Evolutionary conservation across 805 yeast species (phyloP).

Genomic region (Zygotorulaspora danielsina): DNA sequence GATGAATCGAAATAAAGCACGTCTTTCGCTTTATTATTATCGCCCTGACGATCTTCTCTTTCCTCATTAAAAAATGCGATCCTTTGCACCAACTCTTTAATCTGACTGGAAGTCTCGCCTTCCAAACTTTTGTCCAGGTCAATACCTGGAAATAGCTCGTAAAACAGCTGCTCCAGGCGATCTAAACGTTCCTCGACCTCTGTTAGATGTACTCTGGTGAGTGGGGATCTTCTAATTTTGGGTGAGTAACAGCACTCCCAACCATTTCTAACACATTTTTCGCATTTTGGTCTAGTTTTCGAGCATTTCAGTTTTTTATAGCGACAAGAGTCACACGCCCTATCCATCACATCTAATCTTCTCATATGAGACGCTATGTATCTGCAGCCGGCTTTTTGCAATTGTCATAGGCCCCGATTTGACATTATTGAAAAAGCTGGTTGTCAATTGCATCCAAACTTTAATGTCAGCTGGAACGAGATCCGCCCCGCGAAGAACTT

Average conservation of each 20-base stretch:
- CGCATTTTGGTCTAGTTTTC: slow-evolving; percentile 70
- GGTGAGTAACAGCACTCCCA: slow-evolving; percentile 82
- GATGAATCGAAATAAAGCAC: slow-evolving; percentile 5
- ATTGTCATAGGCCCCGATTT: too few relatives aligned
- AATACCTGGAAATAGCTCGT: slow-evolving; percentile 43
- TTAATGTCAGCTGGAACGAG: too few relatives aligned
- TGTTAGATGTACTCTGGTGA: slow-evolving; percentile 77
- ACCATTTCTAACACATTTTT: slow-evolving; percentile 64
- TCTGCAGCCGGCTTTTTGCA: too few relatives aligned
- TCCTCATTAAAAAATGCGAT: slow-evolving; percentile 5
- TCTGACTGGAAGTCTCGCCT: slow-evolving; percentile 6
- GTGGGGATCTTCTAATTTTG: slow-evolving; percentile 68
- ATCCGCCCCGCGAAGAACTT: too few relatives aligned
- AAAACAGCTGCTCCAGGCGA: slow-evolving; percentile 43
- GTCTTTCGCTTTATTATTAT: neutral
- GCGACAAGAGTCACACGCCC: slow-evolving; percentile 74
- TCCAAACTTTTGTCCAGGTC: slow-evolving; percentile 41
- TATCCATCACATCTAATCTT: slow-evolving; percentile 14
- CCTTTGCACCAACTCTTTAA: slow-evolving; percentile 8
- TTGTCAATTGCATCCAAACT: too few relatives aligned
- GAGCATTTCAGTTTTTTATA: slow-evolving; percentile 76
- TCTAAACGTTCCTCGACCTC: slow-evolving; percentile 59
- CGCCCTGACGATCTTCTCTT: slow-evolving; percentile 9
- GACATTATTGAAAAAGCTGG: too few relatives aligned
- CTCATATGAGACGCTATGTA: too few relatives aligned